Percentiles rank a stretch among this genome's conserved stretches.
phyloP scores from a whole-genome alignment of 2,329 filamentous ascomycete species.

The Pestalotiopsis sp. region DNA sequence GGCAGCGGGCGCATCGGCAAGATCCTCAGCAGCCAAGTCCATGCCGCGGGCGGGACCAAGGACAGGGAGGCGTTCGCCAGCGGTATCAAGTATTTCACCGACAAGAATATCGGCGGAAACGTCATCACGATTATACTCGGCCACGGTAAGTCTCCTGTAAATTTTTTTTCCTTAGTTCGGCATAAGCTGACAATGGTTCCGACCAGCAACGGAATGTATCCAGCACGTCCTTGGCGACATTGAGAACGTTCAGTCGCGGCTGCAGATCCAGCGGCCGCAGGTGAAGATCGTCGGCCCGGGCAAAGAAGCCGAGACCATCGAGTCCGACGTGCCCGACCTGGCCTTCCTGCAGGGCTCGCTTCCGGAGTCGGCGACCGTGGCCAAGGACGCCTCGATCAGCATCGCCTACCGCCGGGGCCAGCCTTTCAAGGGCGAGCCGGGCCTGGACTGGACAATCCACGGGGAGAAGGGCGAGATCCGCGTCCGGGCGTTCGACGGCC shows the following conservation, averaged over 20 bases:
- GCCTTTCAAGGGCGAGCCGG: constrained; percentile 46
- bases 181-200: constrained; percentile 13
- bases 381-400: constrained; percentile 38
- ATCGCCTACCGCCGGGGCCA: constrained; percentile 46
- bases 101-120: constrained; percentile 48
- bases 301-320: constrained; percentile 30
- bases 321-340: constrained; percentile 26
- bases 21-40: constrained; percentile 50
- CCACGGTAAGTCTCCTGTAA: constrained; percentile 9
- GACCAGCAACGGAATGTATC: constrained; percentile 39
- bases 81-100: constrained; percentile 46
- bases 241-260: constrained; percentile 31
- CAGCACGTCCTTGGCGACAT: constrained; percentile 45
- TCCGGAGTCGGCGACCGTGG: constrained; percentile 19
- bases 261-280: constrained; percentile 45
- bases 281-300: constrained; percentile 37
- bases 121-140: constrained; percentile 27
- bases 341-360: constrained; percentile 30
- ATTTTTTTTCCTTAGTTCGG: too few species aligned
- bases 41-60: constrained; percentile 35
- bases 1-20: constrained; percentile 47
- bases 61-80: constrained; percentile 30
- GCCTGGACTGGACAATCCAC: constrained; percentile 48
- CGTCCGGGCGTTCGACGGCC: constrained; percentile 27
- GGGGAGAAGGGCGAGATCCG: constrained; percentile 53